phyloP scores from a whole-genome alignment of 495 filamentous ascomycete species.

The Xylaria telfairii region DNA sequence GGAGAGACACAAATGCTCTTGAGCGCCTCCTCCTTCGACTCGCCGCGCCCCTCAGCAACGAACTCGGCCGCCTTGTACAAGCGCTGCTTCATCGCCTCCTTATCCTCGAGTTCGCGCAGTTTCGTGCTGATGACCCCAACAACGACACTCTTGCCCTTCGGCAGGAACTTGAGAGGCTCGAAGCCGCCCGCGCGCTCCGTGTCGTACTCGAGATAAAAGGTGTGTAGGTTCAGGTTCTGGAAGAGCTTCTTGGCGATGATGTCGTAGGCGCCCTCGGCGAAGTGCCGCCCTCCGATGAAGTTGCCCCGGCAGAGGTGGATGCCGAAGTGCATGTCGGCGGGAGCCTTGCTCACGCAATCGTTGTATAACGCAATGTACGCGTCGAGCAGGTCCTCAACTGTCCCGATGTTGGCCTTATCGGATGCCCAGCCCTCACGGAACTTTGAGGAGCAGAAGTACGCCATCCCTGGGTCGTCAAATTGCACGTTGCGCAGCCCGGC shows the following conservation, averaged over 20 bases:
- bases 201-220: conserved; percentile 87
- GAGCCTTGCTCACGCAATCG: conserved; percentile 66
- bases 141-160: conserved; percentile 76
- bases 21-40: conserved; percentile 68
- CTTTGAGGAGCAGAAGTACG: conserved; percentile 80
- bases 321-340: conserved; percentile 74
- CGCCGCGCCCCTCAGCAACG: conserved; percentile 70
- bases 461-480: conserved; percentile 78
- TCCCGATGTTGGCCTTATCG: conserved; percentile 61
- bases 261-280: conserved; percentile 82
- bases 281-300: conserved; percentile 78
- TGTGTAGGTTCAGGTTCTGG: conserved; percentile 73
- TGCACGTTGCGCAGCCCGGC: conserved; percentile 74
- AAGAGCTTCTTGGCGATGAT: conserved; percentile 81
- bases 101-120: conserved; percentile 73
- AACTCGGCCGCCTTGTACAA: conserved; percentile 72
- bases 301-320: conserved; percentile 84
- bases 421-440: conserved; percentile 72
- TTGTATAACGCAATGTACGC: conserved; percentile 82
- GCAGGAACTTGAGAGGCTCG: conserved; percentile 75
- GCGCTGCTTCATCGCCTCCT: conserved; percentile 73
- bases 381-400: conserved; percentile 68
- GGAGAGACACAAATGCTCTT: conserved; percentile 74
- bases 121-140: conserved; percentile 78
- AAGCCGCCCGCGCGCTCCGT: conserved; percentile 77